These are phyloP conservation scores for Golovinomyces cichoracearum DNA, from an alignment of 2,329 filamentous ascomycete species.

Conservation along the genomic window DNA sequence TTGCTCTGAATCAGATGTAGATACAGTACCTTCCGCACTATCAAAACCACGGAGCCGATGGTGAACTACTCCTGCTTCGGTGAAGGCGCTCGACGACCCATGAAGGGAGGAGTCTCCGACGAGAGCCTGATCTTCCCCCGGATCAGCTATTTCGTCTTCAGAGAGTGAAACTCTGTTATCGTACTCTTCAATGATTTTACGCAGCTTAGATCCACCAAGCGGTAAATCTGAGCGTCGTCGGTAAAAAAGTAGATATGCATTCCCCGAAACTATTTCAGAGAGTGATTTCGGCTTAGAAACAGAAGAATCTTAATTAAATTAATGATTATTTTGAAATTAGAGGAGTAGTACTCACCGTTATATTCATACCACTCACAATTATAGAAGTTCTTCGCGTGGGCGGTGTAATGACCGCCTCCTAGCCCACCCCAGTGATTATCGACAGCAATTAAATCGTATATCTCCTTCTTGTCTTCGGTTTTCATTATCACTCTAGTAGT, in stretches of 20 bases:
- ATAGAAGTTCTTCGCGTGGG: conserved; percentile 75
- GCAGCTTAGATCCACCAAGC: conserved; percentile 54
- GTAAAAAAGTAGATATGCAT: conserved; percentile 89
- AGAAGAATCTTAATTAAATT: conserved; percentile 38
- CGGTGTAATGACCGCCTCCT: conserved; percentile 88
- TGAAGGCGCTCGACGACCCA: conserved; percentile 79
- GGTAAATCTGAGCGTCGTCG: conserved; percentile 52
- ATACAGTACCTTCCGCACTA: conserved; percentile 11
- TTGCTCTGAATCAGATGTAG: conserved; percentile 9
- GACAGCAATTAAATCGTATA: conserved; percentile 85
- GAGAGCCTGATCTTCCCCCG: conserved; percentile 74
- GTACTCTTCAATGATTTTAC: conserved; percentile 40
- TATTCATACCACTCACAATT: conserved; percentile 86
- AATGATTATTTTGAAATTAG: conserved; percentile 14
- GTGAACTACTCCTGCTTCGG: conserved; percentile 51
- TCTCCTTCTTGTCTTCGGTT: conserved; percentile 53
- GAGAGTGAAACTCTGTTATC: conserved; percentile 21
- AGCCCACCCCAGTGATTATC: conserved; percentile 90
- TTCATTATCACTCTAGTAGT: conserved; percentile 52
- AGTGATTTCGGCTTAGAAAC: conserved; percentile 37
- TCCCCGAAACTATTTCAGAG: conserved; percentile 38
- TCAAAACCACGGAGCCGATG: conserved; percentile 29
- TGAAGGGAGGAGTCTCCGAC: conserved; percentile 55
- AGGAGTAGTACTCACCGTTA: conserved; percentile 40
- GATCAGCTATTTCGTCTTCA: conserved; percentile 21